These are phyloP conservation scores for Venturia oleaginea DNA, from an alignment of 2,329 filamentous ascomycete genomes.

Conservation along the genomic window DNA sequence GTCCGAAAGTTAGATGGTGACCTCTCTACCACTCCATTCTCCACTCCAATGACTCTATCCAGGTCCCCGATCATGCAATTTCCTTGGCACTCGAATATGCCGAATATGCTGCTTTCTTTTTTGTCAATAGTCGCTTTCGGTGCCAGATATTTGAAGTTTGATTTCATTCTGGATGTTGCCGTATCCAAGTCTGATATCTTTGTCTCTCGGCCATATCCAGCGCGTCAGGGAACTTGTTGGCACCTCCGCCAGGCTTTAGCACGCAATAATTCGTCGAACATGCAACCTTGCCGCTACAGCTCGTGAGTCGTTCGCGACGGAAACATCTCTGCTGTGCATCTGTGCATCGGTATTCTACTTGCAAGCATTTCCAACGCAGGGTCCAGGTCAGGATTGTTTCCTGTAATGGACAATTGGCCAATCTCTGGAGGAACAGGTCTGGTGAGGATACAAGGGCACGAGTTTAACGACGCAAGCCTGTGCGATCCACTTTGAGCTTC, in stretches of 20 bases:
- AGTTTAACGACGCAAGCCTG: neutral
- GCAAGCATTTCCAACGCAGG: neutral
- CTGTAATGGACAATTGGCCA: neutral
- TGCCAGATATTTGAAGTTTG: neutral
- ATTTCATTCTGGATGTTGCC: too few species aligned
- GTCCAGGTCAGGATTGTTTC: constrained; percentile 5
- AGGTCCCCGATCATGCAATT: neutral
- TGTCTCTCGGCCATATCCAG: neutral
- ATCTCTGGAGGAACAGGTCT: neutral
- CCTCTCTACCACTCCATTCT: neutral
- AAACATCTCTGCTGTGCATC: neutral
- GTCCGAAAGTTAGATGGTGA: neutral
- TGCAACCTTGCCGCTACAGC: neutral
- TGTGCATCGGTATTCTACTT: neutral
- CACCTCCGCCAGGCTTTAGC: neutral
- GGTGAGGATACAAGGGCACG: neutral
- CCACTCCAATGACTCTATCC: neutral
- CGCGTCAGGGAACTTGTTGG: neutral
- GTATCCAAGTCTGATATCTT: neutral
- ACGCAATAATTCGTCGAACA: neutral
- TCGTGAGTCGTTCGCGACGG: neutral
- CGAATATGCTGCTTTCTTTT: neutral
- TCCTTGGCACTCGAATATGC: neutral
- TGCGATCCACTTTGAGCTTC: neutral
- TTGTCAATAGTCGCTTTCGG: neutral